Base-by-base conservation (phyloP, 1,284 basidiomycete species). In the Clitocybe nebularis region DNA sequence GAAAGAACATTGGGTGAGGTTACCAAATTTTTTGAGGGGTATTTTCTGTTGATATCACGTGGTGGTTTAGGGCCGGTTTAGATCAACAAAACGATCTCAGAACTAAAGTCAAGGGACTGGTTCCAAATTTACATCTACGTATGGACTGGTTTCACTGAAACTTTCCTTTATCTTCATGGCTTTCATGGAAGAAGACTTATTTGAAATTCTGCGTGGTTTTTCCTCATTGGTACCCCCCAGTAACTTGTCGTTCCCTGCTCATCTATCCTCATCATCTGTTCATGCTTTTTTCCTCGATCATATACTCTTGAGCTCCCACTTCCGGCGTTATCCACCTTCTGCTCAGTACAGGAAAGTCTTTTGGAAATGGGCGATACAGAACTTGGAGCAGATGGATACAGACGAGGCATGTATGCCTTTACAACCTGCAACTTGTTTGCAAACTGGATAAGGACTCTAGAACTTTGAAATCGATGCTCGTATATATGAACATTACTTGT, bases 341-440 rank as follows among this genome's bases (percentile, higher is more conserved):
- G 45, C 49, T 10, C 68, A 75, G 48, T 87, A 83, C 50, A 82
- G 84, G 47, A 63, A 64, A 37, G 46, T 57, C 1, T 87, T 87
- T 55, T 89, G 84, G 84, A 89, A 87, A 62, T 81, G 78, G 75
- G 67, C 66, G 0, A 73, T 88, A 16, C 54, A 59, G 20, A 58
- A 66, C 23, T 61, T 89, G 16, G 85, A 88, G 58, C 54, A 50
- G 5, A 42, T 67, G 36, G 36, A 59, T 10, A 47, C 50, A 19
- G 58, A 61, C 13, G 71, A 77, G 66, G 75, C 68, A 67, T 46
- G 65, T 51, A 28, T 37, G 32, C 14, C 38, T 28, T 30, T 37
- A 16, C 39, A 41, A 28, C 16, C 35, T n/a, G 36, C 20, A 4
- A 25, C 19, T 3, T 21, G 4, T 39, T 20, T 16, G 35, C n/a